Base-by-base conservation (phyloP, 805 yeast genomes). In the Candida vartiovaarae region DNA sequence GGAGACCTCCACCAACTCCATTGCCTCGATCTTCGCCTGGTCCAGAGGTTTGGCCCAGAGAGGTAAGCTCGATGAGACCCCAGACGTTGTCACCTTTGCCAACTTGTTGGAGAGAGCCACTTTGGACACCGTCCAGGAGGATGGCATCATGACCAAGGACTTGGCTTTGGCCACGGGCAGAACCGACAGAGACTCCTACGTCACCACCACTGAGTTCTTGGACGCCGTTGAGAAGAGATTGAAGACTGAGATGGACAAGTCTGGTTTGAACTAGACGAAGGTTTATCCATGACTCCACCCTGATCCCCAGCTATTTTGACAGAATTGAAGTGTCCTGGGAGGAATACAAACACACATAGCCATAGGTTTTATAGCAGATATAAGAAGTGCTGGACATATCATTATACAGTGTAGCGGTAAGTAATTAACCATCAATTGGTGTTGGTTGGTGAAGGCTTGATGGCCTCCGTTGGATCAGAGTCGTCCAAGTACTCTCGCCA, bases 21-120 rank as follows among this genome's bases (percentile, higher is more conserved):
- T 91, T 66, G 98, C 98, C 4, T 89, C 96, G 10, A 91, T 91
- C 55, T 91, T 84, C 61, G 98, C 98, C 32, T 91, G 98, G 98
- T 75, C 95, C 32, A 82, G 95, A 61, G 98, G 98, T 61, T 68
- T 91, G 41, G 79, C 80, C 50, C 96, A 90, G 71, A 84, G 98
- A 70, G 98, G 97, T 57, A 81, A 75, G 59, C 72, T 91, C 48
- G 98, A 91, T 65, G 66, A 68, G 41, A 89, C 96, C 37, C 93
- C 95, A 15, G 93, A 82, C 28, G 96, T 91, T 37, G 76, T 79
- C 45, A 66, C 77, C 54, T 91, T 91, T 63, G 98, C 85, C 50
- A 73, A 84, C 55, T 63, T 68, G 40, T 72, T 91, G 54, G 97
- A 91, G 72, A 68, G 73, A 61, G 95, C 96, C 42, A 86, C 91